Base-by-base conservation (phyloP, 352 stramenopile species). In the Pythium brachiatum region DNA sequence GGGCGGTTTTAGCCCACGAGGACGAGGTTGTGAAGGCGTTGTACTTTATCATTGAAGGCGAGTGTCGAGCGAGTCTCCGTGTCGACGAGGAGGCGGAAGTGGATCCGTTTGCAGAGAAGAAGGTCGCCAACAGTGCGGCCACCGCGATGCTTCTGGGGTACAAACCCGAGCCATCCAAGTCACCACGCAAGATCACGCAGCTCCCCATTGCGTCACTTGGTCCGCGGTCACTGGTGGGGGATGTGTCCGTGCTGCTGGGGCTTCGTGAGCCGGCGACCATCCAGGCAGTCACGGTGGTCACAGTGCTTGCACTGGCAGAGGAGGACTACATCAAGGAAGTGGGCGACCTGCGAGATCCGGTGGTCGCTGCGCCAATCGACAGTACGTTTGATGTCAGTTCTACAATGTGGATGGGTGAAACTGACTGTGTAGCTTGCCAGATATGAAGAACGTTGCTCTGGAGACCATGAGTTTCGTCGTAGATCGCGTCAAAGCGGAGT, bases 401-500 rank as follows among this genome's bases (percentile, higher is more conserved):
- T 25, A 48, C 34, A 21, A 50, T 53, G 2, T n/a, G 44, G 1
- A 7, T 51, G 12, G 16, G 18, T 56, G 18, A 20, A 20, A 41
- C 36, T 29, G 25, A n/a, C 36, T 63, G 11, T 23, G 52, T 0
- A 34, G 21, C 0, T 38, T 15, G 48, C 20, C 53, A 52, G 38
- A 3, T 43, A 86, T 88, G 36, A 76, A 77, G 23, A 74, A 57
- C 26, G 70, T 83, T 2, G 79, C 79, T 11, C 73, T 78, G 26
- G 79, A 88, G 27, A 88, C 76, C 0, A 64, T 88, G 25, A 52
- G 61, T 0, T 88, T 88, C 53, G 66, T 86, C 4, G 44, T 83
- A 21, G 75, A 83, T 9, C 73, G 76, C 1, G 62, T 86, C 8
- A 73, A 82, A 59, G 75, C 69, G 41, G 79, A 88, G 44, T 60